Evolutionary conservation across 331 rosid species (phyloP).

Genomic region (Quercus tomentella): DNA sequence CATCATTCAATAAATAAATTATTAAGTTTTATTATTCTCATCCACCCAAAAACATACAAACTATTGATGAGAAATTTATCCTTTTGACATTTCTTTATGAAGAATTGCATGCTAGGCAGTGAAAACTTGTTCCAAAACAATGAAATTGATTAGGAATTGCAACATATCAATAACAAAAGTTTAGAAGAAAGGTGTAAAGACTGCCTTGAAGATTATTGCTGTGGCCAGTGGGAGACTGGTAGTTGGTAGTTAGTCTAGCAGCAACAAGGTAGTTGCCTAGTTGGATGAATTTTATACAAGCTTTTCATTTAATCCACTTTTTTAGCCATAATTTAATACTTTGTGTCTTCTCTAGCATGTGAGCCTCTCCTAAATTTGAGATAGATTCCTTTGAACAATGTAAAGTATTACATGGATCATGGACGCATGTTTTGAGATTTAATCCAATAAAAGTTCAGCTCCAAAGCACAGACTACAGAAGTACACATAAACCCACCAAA

Average conservation of each 20-base stretch:
- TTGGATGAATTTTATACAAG: neutral
- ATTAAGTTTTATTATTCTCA: too few species aligned
- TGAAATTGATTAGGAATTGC: too few species aligned
- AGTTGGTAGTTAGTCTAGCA: neutral
- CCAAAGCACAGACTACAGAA: neutral
- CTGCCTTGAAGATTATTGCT: neutral
- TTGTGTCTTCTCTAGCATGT: neutral
- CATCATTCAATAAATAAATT: too few species aligned
- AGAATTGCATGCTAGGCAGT: too few species aligned
- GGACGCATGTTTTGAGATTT: neutral
- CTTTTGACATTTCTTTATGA: too few species aligned
- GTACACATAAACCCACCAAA: neutral
- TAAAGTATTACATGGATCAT: neutral
- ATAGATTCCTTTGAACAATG: neutral
- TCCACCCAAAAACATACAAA: too few species aligned
- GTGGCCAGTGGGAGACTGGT: neutral
- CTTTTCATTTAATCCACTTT: neutral
- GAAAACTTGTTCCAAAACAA: too few species aligned
- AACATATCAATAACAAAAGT: too few species aligned
- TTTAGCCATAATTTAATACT: neutral
- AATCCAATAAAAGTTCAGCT: neutral
- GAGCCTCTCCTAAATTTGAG: neutral
- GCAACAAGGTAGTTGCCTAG: neutral
- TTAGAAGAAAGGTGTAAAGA: too few species aligned
- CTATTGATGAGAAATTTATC: too few species aligned